A percentile compares a stretch with the other conserved stretches of the same genome.
Conservation (phyloP, 177 flowering plant genomes). For the Vitis hybrid region DNA sequence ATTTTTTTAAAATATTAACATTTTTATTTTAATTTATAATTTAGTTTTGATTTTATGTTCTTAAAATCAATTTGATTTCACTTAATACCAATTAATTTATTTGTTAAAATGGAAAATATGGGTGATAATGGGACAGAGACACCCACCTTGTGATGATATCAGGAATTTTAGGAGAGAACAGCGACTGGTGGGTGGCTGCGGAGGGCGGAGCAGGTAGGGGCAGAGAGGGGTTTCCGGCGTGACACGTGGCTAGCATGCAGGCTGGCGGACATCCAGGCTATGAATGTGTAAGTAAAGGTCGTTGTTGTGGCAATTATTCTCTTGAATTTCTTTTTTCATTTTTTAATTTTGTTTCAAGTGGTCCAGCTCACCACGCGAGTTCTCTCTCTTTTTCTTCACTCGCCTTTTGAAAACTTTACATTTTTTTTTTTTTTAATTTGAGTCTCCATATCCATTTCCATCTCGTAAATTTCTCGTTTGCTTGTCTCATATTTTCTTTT, state of each 20-base stretch:
- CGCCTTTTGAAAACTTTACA: not conserved
- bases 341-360: not conserved
- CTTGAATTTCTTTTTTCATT: not conserved
- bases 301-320: slow-evolving; percentile 1
- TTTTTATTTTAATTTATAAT: too few relatives aligned
- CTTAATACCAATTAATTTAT: not conserved
- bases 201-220: too few relatives aligned
- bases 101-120: too few relatives aligned
- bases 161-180: not conserved
- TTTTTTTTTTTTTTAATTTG: not conserved
- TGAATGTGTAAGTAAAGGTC: not conserved
- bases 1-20: too few relatives aligned
- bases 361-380: slow-evolving; percentile 22
- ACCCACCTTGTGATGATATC: too few relatives aligned
- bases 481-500: not conserved
- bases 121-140: not conserved
- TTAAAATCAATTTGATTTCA: too few relatives aligned
- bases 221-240: too few relatives aligned
- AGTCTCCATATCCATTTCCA: not conserved
- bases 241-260: not conserved
- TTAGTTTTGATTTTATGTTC: too few relatives aligned
- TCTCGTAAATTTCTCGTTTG: not conserved
- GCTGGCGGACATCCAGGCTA: slow-evolving; percentile 10
- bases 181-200: not conserved
- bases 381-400: not conserved